Conservation (phyloP, 2,329 filamentous ascomycete species). For the Epichloe brachyelytri region DNA sequence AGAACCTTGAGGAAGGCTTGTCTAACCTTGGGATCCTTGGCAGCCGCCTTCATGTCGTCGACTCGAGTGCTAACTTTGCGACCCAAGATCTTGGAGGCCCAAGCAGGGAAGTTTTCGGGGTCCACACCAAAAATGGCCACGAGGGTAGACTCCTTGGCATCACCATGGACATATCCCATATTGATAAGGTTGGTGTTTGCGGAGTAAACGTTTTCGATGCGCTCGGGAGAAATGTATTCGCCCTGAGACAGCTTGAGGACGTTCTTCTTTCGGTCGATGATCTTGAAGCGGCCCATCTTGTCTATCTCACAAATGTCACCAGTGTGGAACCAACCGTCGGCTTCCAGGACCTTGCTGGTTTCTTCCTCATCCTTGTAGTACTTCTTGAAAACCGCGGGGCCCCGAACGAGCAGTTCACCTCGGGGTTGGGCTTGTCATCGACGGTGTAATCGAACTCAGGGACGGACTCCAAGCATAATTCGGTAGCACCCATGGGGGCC, state of each 20-base stretch:
- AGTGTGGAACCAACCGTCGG: constrained; percentile 94
- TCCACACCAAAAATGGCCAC: constrained; percentile 84
- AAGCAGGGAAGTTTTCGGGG: constrained; percentile 69
- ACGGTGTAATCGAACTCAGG: constrained; percentile 90
- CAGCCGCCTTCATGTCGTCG: constrained; percentile 52
- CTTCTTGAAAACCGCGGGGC: constrained; percentile 66
- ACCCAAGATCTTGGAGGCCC: constrained; percentile 64
- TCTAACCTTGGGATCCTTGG: constrained; percentile 56
- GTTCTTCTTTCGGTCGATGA: constrained; percentile 97
- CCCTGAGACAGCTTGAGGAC: constrained; percentile 97
- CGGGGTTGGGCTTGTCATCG: constrained; percentile 77
- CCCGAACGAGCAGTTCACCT: constrained; percentile 77
- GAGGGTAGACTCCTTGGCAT: constrained; percentile 66
- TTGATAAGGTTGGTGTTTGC: constrained; percentile 66
- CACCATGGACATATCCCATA: constrained; percentile 83
- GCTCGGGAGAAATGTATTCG: constrained; percentile 95
- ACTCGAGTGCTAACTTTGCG: constrained; percentile 52
- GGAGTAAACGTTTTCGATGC: constrained; percentile 88
- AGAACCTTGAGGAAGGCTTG: constrained; percentile 67
- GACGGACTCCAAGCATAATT: constrained; percentile 73
- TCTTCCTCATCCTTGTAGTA: constrained; percentile 88
- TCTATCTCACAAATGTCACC: constrained; percentile 86
- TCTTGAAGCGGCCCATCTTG: constrained; percentile 72
- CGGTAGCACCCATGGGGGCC: constrained; percentile 57
- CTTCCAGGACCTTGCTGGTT: constrained; percentile 67